Base-by-base conservation (phyloP, 805 yeast genomes). In the Saccharomyces eubayanus region DNA sequence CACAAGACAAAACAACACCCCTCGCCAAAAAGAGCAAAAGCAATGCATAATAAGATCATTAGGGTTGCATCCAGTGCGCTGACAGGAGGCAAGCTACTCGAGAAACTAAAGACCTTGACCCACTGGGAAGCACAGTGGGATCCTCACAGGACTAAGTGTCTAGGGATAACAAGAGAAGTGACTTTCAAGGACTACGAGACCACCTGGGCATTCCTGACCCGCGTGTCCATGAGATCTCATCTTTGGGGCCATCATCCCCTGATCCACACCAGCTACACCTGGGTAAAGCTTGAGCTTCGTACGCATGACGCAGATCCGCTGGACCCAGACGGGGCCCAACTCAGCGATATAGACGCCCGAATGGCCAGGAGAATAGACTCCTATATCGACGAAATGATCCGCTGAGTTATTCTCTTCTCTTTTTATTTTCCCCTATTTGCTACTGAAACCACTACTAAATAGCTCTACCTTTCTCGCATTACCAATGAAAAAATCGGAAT, bases 301-400 rank as follows among this genome's bases (percentile, higher is more conserved):
- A 87, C 92, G 0, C 94, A 87, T 61, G 94, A 87, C 63, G 71
- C 75, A 0, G 67, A 71, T 24, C 43, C 92, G 0, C 92, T 87
- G 61, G 94, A 87, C 63, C 71, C 75, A 0, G 67, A 70, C 24
- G 78, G 79, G 4, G 54, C 55, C 14, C 51, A 50, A 12, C 55
- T 81, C 9, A 77, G 85, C n/a, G 77, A 77, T 21, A 61, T 76
- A 27, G 95, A 87, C 62, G 59, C 85, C 47, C 72, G 76, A 52
- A 60, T 87, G 62, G 92, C 91, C 0, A 69, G 67, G 41, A 62
- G 71, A 49, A 73, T 79, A 40, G 77, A 74, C 30, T 62, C 65
- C 29, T 78, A 75, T 60, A 53, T 66, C 53, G 49, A 53, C 43
- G 48, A 36, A 5, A 8, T n/a, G 31, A 16, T 14, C 4, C n/a